Percentiles rank a stretch among this genome's conserved stretches.
Evolutionary conservation across 257 asterid species (phyloP).

Genomic region (Solanum pimpinellifolium): DNA sequence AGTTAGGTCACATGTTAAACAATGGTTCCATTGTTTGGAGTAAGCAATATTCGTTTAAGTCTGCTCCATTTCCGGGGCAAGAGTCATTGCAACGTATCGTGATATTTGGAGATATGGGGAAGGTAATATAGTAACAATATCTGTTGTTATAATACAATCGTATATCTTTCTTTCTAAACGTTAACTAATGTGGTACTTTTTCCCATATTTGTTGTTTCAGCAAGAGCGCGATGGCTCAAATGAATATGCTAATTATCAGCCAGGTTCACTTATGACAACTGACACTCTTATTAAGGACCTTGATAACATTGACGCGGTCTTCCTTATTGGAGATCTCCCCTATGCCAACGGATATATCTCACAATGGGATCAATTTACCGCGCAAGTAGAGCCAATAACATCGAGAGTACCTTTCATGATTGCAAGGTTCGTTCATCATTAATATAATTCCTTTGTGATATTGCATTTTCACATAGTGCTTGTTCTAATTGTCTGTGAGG

Average conservation of each 20-base stretch:
- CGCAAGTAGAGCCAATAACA: constrained; percentile 74
- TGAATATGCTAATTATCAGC: constrained; percentile 74
- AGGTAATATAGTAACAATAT: constrained; percentile 28
- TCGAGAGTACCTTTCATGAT: constrained; percentile 76
- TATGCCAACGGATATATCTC: constrained; percentile 61
- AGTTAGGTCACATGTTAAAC: constrained; percentile 49
- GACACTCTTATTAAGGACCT: constrained; percentile 63
- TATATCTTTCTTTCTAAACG: background rate
- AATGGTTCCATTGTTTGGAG: constrained; percentile 66
- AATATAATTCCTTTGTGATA: background rate
- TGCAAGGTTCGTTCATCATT: constrained; percentile 40
- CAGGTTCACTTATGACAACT: constrained; percentile 75
- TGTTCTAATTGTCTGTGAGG: too few relatives aligned
- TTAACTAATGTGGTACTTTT: background rate
- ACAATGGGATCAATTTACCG: constrained; percentile 91
- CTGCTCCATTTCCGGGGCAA: constrained; percentile 86
- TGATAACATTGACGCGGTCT: constrained; percentile 36
- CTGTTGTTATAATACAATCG: background rate
- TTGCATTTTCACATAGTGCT: too few relatives aligned
- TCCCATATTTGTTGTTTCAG: constrained; percentile 21
- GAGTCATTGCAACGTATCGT: constrained; percentile 72
- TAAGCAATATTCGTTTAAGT: constrained; percentile 49
- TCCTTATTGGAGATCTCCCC: constrained; percentile 50
- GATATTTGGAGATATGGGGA: constrained; percentile 94
- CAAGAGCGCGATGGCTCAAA: constrained; percentile 95